These are phyloP conservation scores for Jamesozyma piceae DNA, from an alignment of 805 yeast genomes.

Conservation along the genomic window DNA sequence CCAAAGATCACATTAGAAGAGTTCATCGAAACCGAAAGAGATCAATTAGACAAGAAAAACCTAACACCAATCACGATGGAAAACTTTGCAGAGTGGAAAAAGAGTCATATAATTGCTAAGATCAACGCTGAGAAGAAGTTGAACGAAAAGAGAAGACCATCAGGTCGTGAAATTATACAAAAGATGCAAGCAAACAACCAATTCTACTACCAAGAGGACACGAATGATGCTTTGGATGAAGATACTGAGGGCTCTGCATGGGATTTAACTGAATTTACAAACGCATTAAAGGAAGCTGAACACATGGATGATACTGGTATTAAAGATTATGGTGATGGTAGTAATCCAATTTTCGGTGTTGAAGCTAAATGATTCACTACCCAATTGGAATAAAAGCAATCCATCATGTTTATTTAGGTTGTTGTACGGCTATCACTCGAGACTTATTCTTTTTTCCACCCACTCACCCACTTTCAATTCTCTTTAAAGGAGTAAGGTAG, in stretches of 20 bases:
- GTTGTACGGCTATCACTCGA: too few relatives aligned
- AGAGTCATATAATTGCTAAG: conserved; percentile 52
- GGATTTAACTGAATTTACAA: conserved; percentile 36
- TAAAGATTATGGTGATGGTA: conserved; percentile 71
- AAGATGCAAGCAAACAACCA: conserved; percentile 50
- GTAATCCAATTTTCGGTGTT: conserved; percentile 29
- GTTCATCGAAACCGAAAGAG: conserved; percentile 88
- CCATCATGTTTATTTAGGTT: too few relatives aligned
- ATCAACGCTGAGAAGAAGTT: conserved; percentile 34
- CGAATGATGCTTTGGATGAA: conserved; percentile 27
- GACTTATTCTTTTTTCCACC: too few relatives aligned
- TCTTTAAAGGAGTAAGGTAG: too few relatives aligned
- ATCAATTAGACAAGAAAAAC: conserved; percentile 57
- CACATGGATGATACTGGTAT: conserved; percentile 34
- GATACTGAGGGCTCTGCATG: conserved; percentile 32
- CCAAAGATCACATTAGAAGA: conserved; percentile 93
- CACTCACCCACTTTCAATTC: too few relatives aligned
- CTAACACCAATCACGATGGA: conserved; percentile 83
- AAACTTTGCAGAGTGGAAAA: conserved; percentile 76
- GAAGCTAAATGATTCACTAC: conserved; percentile 3
- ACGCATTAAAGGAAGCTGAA: conserved; percentile 31
- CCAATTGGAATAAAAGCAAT: too few relatives aligned
- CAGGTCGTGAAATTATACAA: conserved; percentile 63
- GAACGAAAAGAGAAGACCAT: conserved; percentile 39
- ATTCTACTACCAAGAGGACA: conserved; percentile 39